Percentiles rank a stretch among this genome's conserved stretches.
Evolutionary conservation across 495 filamentous ascomycete genomes (phyloP).

Genomic region (Hypoxylon crocopeplum): DNA sequence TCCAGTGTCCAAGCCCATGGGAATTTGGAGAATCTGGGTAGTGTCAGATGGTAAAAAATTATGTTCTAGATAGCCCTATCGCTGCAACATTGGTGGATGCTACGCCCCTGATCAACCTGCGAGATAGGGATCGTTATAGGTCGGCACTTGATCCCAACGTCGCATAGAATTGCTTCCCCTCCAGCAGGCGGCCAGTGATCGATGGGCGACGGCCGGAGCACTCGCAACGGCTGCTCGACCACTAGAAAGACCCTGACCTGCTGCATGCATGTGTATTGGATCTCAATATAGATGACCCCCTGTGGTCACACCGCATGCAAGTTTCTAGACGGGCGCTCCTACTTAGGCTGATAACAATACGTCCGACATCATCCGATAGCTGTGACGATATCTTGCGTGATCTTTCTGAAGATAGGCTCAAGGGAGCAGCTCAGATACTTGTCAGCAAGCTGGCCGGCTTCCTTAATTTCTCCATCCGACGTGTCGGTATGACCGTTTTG

Average conservation of each 20-base stretch:
- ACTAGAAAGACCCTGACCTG: constrained; percentile 1
- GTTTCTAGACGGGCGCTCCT: constrained; percentile 12
- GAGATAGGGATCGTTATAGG: constrained; percentile 19
- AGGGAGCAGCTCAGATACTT: constrained; percentile 83
- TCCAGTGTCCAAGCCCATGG: constrained; percentile 29
- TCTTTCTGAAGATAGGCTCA: constrained; percentile 71
- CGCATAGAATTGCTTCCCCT: constrained; percentile 30
- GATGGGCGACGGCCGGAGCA: not conserved
- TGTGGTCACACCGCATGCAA: constrained; percentile 28
- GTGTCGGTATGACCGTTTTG: constrained; percentile 25
- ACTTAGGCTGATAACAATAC: constrained; percentile 40
- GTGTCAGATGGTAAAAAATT: constrained; percentile 1
- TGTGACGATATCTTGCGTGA: constrained; percentile 63
- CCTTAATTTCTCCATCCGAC: constrained; percentile 46
- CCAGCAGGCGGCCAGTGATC: constrained; percentile 8
- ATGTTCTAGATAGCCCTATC: constrained; percentile 23
- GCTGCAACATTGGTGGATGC: constrained; percentile 14
- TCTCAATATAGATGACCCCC: constrained; percentile 23
- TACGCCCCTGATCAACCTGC: constrained; percentile 15
- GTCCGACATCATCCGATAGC: constrained; percentile 48
- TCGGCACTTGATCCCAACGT: constrained; percentile 18
- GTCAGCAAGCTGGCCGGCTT: constrained; percentile 68
- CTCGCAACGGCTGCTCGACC: constrained; percentile 2
- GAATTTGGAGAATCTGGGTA: constrained; percentile 29
- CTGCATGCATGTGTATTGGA: constrained; percentile 18